Evolutionary conservation across 2,329 filamentous ascomycete species (phyloP).

Genomic region (Paecilomyces variotii): DNA sequence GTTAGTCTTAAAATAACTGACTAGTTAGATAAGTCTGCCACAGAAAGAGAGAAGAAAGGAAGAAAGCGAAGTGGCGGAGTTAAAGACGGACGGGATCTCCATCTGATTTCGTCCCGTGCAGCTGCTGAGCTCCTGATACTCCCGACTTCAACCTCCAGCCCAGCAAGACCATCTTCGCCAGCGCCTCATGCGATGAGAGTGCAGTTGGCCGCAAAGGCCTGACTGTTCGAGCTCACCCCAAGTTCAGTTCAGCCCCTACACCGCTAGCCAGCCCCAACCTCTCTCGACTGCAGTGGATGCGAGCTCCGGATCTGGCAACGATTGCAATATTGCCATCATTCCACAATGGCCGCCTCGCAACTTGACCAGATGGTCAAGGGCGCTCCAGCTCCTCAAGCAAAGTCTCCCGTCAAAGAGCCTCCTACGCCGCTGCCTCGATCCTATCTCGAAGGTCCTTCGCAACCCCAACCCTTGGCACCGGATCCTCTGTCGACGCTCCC

Average conservation of each 20-base stretch:
- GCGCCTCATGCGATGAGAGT: slow-evolving; percentile 15
- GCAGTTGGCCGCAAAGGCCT: slow-evolving; percentile 22
- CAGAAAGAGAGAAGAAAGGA: not conserved
- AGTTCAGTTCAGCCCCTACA: slow-evolving; percentile 1
- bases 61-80: slow-evolving; percentile 8
- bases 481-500: slow-evolving; percentile 76
- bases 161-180: not conserved
- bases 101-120: slow-evolving; percentile 4
- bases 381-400: slow-evolving; percentile 58
- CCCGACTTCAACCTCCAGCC: not conserved
- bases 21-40: no score
- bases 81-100: slow-evolving; percentile 6
- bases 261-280: not conserved
- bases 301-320: not conserved
- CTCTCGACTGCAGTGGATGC: not conserved
- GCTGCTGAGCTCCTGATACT: slow-evolving; percentile 2
- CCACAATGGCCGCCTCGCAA: slow-evolving; percentile 51
- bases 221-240: slow-evolving; percentile 6
- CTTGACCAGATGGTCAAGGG: slow-evolving; percentile 92
- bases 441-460: slow-evolving; percentile 11
- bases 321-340: not conserved
- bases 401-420: slow-evolving; percentile 37
- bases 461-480: slow-evolving; percentile 37
- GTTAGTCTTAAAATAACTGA: not conserved
- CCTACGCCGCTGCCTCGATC: slow-evolving; percentile 24